Evolutionary conservation across 2,329 filamentous ascomycete species (phyloP), one percentile per base, ranked within the genome.

Genomic region (Colletotrichum endophyticum): DNA sequence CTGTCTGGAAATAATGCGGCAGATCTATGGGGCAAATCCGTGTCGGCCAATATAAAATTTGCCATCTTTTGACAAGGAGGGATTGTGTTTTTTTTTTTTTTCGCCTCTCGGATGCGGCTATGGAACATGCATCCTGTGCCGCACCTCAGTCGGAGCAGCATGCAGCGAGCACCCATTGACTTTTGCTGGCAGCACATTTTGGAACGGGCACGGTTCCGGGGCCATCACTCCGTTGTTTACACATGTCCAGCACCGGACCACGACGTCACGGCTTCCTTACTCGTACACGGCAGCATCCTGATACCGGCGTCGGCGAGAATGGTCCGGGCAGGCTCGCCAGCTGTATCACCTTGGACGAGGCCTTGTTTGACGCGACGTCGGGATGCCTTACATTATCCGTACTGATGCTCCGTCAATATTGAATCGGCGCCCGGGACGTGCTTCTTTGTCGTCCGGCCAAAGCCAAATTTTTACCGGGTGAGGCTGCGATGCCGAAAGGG

Each of bases 1-100:
- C 39, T 64, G 70, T 70, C 25, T 69, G 73, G 44, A 70, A 73
- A 73, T 73, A 71, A 76, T 53, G 74, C 44, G 49, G 70, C 66
- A 69, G 70, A 74, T 76, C 56, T 64, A 76, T 76, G 74, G 74
- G 59, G 64, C 68, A 66, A 49, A 19, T 59, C 70, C 25, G 69
- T 66, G 74, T 53, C 19, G 22, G 57, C 27, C 74, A 69, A 73
- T 70, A 63, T 76, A 70, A 76, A 63, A 34, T 64, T 72, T 56
- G 74, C 74, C 70, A 76, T 76, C 70, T 66, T 22, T 61, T 74
- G 70, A 44, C 61, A 76, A 64, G 63, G 64, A 53, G 64, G 49
- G 12, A 22, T 9, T 36, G 25, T 39, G 2, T 39, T 39, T 39
- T 39, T 36, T 56, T 59, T 67, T 39, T 28, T 27, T 36, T 22